Conservation (phyloP, 345 rosid genomes). For the Eucalyptus regnans region DNA sequence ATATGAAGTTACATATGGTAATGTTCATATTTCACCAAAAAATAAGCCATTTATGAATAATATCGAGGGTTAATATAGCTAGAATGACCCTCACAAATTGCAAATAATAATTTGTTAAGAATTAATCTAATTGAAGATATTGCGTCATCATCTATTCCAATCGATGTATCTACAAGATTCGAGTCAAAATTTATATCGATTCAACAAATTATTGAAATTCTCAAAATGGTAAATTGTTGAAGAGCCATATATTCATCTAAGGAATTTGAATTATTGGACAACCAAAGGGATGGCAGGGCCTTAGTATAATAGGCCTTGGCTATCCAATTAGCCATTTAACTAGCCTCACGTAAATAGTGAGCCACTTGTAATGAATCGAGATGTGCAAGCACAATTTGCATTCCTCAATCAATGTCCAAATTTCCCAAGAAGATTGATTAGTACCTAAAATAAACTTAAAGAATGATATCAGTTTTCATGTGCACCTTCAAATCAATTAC, state of each 20-base stretch:
- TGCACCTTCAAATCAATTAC: no score
- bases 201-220: not conserved
- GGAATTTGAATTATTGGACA: no score
- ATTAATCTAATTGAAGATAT: not conserved
- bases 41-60: not conserved
- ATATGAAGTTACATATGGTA: not conserved
- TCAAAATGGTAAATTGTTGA: not conserved
- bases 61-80: not conserved
- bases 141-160: not conserved
- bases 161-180: not conserved
- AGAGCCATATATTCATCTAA: not conserved
- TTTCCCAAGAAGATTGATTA: no score
- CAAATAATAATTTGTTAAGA: not conserved
- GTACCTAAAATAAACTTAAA: no score
- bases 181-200: not conserved
- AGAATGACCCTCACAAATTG: not conserved
- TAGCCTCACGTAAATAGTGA: no score
- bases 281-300: no score
- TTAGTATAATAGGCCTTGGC: no score
- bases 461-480: no score
- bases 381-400: no score
- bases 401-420: no score
- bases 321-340: no score
- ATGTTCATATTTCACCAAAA: not conserved
- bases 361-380: no score